phyloP scores from a whole-genome alignment of 2,329 filamentous ascomycete genomes.

The Neobulgaria alba region DNA sequence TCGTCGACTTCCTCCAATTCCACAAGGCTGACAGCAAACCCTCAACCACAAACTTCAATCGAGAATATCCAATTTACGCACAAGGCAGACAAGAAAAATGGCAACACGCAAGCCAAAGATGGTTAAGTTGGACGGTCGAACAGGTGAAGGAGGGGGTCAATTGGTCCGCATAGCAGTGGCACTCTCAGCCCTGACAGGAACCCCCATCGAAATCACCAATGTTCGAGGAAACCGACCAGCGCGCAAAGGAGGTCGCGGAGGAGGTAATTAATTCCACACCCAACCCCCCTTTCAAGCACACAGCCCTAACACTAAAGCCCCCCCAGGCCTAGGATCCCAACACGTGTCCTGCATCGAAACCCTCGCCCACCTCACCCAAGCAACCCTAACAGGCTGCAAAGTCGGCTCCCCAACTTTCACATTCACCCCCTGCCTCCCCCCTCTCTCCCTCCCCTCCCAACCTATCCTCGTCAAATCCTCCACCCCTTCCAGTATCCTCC shows the following conservation, averaged over 20 bases:
- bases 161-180: constrained; percentile 47
- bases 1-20: too few species aligned
- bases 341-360: constrained; percentile 48
- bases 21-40: too few species aligned
- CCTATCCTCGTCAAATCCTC: constrained; percentile 41
- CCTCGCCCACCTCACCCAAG: constrained; percentile 43
- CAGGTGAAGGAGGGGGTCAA: constrained; percentile 55
- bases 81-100: constrained; percentile 2
- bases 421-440: constrained; percentile 26
- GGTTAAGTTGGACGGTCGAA: constrained; percentile 46
- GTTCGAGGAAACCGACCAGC: constrained; percentile 44
- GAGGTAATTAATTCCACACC: too few species aligned
- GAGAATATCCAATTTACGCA: not conserved
- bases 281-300: not conserved
- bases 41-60: too few species aligned
- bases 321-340: constrained; percentile 49
- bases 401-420: constrained; percentile 38
- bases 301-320: not conserved
- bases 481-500: constrained; percentile 45
- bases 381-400: constrained; percentile 40
- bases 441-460: constrained; percentile 27
- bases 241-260: constrained; percentile 18
- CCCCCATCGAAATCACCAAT: constrained; percentile 44
- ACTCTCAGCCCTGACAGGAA: constrained; percentile 46
- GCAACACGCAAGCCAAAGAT: constrained; percentile 19